Base-by-base conservation (phyloP, 192 early-diverging fungal genomes). In the Backusella westeae region DNA sequence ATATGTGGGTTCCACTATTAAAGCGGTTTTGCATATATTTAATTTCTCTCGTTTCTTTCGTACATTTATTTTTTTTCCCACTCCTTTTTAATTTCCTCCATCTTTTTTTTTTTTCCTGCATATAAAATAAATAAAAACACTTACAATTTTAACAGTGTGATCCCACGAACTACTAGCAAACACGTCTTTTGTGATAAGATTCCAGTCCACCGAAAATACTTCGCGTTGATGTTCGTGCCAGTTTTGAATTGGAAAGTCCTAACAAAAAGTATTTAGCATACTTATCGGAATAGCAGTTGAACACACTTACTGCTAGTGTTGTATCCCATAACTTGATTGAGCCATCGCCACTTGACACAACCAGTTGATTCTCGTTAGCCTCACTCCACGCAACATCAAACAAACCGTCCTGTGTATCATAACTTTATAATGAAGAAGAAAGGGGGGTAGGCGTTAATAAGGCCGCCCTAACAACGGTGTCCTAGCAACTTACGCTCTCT, bases 381-480 rank as follows among this genome's bases (percentile, higher is more conserved):
- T 99, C 98, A 81, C 92, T 97, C 98, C 98, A 99, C 36, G 93
- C 90, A 39, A 92, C 81, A 83, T 99, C 98, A 82, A 95, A 99
- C 7, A 98, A 81, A 7, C 96, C 97, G 80, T 99, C 98, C 84
- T 98, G 96, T 3, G 97, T 98, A 76, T 98, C 98, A 80, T 91
- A 99, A 42, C 94, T 95, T 70, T 46, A 53, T 39, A 77, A 67
- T 17, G 34, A 19, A 17, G 75, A 73, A 1, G 66, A 68, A 39
- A 70, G 6, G 1, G 39, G 5, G 65, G 34, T 4, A 12, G 15
- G 9, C 6, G 36, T 59, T 32, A 65, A 72, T 10, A 34, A 29
- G 39, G 39, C 12, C 2, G 15, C n/a, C 9, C 2, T 19, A 19
- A 8, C n/a, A 59, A 29, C 19, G 0, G 15, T 19, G 67, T 14